Base-by-base conservation (phyloP, 768 basidiomycete species). In the Serendipita vermifera region DNA sequence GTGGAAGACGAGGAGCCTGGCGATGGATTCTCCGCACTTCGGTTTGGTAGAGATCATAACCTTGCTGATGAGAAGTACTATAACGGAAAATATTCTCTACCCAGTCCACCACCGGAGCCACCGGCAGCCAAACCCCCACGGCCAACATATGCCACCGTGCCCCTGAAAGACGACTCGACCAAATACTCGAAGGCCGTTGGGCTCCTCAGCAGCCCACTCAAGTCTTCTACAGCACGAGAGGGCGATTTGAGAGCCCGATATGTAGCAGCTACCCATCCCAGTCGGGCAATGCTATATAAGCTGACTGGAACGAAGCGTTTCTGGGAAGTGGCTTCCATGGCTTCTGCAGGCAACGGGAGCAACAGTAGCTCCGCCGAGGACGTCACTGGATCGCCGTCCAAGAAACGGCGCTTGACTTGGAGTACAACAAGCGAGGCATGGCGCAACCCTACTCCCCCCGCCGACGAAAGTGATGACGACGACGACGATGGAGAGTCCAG, bases 261-360 rank as follows among this genome's bases (percentile, higher is more conserved):
- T n/a, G 7, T 51, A n/a, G 46, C 46, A 15, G 46, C 46, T n/a
- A 51, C 46, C 29, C 46, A 51, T 27, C 46, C 46, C 22, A 51
- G 27, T 7, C 20, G 27, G 22, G 46, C 46, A 27, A 51, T 51
- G 22, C 9, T 51, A 26, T 22, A 4, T n/a, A 51, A 51, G 17
- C 29, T 51, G 27, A 15, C 46, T 9, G 46, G 46, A n/a, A 51
- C 46, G 9, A 51, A 51, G 46, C 46, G 46, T 5, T n/a, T 31
- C 7, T 26, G 46, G 46, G 27, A 31, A 5, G n/a, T 27, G 22
- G 17, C 7, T 20, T 31, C 20, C 9, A 11, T n/a, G 5, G 9
- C n/a, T 26, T 22, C 26, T 9, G 5, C 17, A 7, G 46, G 29
- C 5, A 22, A 15, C 29, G 15, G 17, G 32, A 27, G 9, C 24